phyloP scores from a whole-genome alignment of 108 stramenopile species.

The Nannochloropsis salina region DNA sequence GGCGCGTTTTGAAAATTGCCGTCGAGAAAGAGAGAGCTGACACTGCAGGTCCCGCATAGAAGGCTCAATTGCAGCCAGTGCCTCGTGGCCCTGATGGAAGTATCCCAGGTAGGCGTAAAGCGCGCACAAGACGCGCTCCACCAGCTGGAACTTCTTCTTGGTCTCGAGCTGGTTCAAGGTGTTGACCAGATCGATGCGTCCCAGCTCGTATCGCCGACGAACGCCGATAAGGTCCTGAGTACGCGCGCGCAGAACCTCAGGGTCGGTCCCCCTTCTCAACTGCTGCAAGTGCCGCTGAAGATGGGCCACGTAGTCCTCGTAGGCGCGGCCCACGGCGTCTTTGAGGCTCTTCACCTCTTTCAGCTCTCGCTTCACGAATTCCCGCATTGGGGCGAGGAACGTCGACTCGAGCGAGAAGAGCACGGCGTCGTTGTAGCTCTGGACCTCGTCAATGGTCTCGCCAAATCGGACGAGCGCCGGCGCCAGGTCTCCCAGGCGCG shows the following conservation, averaged over 20 bases:
- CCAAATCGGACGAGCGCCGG: conserved; percentile 43
- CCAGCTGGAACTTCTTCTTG: conserved; percentile 56
- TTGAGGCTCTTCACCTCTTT: conserved; percentile 41
- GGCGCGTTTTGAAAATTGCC: conserved; percentile 31
- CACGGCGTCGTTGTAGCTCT: conserved; percentile 45
- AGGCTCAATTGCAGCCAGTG: conserved; percentile 47
- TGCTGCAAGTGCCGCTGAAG: conserved; percentile 34
- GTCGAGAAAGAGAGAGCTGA: not conserved
- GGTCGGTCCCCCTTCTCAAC: conserved; percentile 44
- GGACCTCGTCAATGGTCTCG: conserved; percentile 49
- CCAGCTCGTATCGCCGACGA: conserved; percentile 44
- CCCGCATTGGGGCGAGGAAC: conserved; percentile 53
- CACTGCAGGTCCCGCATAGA: conserved; percentile 41
- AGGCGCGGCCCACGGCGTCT: conserved; percentile 36
- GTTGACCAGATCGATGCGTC: conserved; percentile 51
- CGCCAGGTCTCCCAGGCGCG: conserved; percentile 45
- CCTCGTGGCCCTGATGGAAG: conserved; percentile 48
- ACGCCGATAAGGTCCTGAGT: conserved; percentile 33
- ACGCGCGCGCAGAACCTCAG: conserved; percentile 20
- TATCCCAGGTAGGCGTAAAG: conserved; percentile 52
- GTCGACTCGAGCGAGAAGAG: conserved; percentile 47
- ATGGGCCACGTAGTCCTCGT: conserved; percentile 47
- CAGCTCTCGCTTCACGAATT: conserved; percentile 52
- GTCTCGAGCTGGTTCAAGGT: conserved; percentile 55
- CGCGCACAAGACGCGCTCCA: conserved; percentile 45